phyloP scores from a whole-genome alignment of 1,284 basidiomycete genomes.

The Kalmanozyma brasiliensis region DNA sequence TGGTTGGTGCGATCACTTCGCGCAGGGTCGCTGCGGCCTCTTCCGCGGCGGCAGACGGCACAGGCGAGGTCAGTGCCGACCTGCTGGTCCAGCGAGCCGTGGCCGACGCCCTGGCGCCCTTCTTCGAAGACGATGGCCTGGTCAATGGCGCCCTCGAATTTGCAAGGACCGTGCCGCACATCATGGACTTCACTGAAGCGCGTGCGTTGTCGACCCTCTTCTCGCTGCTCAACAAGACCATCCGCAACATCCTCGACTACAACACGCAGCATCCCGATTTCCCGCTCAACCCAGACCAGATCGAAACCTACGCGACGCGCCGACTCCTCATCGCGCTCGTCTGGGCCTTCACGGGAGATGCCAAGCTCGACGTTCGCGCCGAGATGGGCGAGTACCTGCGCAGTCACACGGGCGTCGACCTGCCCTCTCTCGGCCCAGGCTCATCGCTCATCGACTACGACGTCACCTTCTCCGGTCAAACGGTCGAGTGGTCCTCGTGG shows the following conservation, averaged over 20 bases:
- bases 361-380: conserved; percentile 86
- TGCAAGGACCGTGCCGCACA: conserved; percentile 87
- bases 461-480: conserved; percentile 70
- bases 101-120: conserved; percentile 69
- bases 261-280: conserved; percentile 95
- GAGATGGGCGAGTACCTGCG: conserved; percentile 90
- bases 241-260: conserved; percentile 92
- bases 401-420: conserved; percentile 86
- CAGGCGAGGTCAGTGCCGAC: conserved; percentile 72
- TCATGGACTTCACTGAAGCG: conserved; percentile 96
- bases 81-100: conserved; percentile 81
- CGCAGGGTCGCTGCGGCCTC: conserved; percentile 73
- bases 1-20: conserved; percentile 68
- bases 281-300: conserved; percentile 82
- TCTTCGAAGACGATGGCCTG: conserved; percentile 79
- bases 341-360: conserved; percentile 98
- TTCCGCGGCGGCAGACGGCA: background rate
- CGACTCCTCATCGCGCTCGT: conserved; percentile 91
- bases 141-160: conserved; percentile 82
- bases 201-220: conserved; percentile 95
- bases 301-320: conserved; percentile 90
- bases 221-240: conserved; percentile 95
- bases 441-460: conserved; percentile 94
- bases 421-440: conserved; percentile 78
- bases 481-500: conserved; percentile 86